These are phyloP conservation scores for Neonectria magnoliae DNA, from an alignment of 2,329 filamentous ascomycete species.

Conservation along the genomic window DNA sequence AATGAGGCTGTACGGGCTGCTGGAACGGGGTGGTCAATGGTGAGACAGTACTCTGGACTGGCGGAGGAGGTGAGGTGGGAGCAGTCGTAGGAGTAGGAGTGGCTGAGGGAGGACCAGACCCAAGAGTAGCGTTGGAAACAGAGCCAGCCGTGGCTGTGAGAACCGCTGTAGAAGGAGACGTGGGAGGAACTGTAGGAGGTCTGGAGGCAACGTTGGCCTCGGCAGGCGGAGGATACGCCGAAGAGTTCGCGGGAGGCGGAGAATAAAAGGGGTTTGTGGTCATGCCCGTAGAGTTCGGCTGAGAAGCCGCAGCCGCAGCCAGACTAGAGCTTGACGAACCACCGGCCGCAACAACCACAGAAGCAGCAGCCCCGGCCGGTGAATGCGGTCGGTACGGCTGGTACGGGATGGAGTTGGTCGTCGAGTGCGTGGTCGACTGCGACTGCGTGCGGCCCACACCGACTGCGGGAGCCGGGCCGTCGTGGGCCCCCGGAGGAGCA, in stretches of 20 bases:
- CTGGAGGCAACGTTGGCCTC: slow-evolving; percentile 14
- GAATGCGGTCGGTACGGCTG: slow-evolving; percentile 44
- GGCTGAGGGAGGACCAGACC: not conserved
- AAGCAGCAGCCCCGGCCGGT: slow-evolving; percentile 15
- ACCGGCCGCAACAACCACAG: slow-evolving; percentile 1
- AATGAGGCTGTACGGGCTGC: slow-evolving; percentile 12
- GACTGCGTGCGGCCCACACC: slow-evolving; percentile 29
- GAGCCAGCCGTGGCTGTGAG: not conserved
- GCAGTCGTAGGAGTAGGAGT: slow-evolving; percentile 11
- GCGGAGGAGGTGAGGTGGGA: slow-evolving; percentile 24
- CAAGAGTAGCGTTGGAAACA: not conserved
- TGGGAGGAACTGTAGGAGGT: slow-evolving; percentile 19
- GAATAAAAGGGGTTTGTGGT: slow-evolving; percentile 40
- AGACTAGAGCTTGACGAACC: slow-evolving; percentile 18
- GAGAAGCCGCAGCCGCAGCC: slow-evolving; percentile 12
- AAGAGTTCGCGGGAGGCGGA: slow-evolving; percentile 12
- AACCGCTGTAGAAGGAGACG: slow-evolving; percentile 9
- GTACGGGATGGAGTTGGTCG: slow-evolving; percentile 37
- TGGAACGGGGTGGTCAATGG: slow-evolving; percentile 23
- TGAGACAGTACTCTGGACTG: slow-evolving; percentile 22
- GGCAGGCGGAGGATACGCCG: slow-evolving; percentile 4
- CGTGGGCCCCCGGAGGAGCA: slow-evolving; percentile 36
- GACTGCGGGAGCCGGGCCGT: slow-evolving; percentile 15
- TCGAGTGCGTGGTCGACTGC: slow-evolving; percentile 38
- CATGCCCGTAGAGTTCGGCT: slow-evolving; percentile 26